Evolutionary conservation across 495 filamentous ascomycete species (phyloP), one percentile per base, ranked within the genome.

Genomic region (Hypoxylon fragiforme): DNA sequence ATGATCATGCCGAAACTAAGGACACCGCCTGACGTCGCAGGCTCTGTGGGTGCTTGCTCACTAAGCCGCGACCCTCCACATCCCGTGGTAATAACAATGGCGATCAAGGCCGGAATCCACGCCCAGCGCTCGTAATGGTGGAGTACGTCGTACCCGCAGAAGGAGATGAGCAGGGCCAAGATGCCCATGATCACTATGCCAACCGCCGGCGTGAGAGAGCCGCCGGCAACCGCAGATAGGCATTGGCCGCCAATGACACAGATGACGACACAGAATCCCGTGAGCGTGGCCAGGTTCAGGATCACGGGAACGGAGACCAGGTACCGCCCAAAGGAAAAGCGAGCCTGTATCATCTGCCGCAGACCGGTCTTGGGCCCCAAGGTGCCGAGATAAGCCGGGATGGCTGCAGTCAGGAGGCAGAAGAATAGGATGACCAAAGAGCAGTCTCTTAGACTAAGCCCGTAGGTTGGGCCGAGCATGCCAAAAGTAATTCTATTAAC

Each of bases 111-210:
- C 8, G 75, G 70, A 59, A 81, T 77, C 83, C 83, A 86, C 12
- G 83, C 80, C 45, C 75, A 86, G 35, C 80, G 76, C 70, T 85
- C 83, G 51, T 82, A 86, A 8, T 75, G 55, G 59, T 86, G 76
- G 22, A 87, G 74, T 1, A 78, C 72, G 2, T 71, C 71, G 44
- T 81, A 77, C 18, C 84, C 84, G 61, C 82, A 78, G 59, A 85
- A 81, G 8, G 78, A 80, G 52, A 86, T 75, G 34, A 81, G 44
- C 26, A 85, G 72, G 37, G 75, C 68, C 31, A 86, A 54, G 24
- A 82, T 59, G 3, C 69, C 67, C 14, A 78, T 77, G 52, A 83
- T 77, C 61, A 81, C 70, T 49, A 81, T 81, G 34, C 80, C 75
- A 16, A 75, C 73, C 1, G 61, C 70, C 4, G 72, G 65, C 20